phyloP scores from a whole-genome alignment of 768 basidiomycete genomes.

The Filobasidium floriforme region DNA sequence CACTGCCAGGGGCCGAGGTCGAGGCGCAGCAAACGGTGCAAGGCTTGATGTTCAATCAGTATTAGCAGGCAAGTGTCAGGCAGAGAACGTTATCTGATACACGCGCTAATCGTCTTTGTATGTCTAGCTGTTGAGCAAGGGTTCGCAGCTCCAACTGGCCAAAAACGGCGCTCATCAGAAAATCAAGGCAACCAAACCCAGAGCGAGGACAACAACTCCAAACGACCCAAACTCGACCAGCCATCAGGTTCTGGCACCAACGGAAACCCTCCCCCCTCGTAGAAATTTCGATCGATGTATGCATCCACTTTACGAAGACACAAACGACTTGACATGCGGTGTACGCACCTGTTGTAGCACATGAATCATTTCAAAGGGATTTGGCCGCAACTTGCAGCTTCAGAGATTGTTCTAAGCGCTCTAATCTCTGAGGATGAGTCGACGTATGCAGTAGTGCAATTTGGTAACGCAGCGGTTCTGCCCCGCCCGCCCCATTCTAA shows the following conservation, averaged over 20 bases:
- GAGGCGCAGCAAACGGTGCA: neutral
- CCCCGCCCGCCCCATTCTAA: too few species aligned
- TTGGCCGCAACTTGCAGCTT: too few species aligned
- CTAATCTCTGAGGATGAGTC: too few species aligned
- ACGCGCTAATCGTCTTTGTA: neutral
- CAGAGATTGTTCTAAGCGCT: too few species aligned
- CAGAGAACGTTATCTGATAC: neutral
- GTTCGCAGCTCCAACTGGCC: neutral
- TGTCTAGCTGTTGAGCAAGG: slow-evolving; percentile 5
- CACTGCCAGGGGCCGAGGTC: neutral
- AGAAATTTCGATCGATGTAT: neutral
- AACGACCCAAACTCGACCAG: neutral
- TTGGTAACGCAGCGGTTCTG: too few species aligned
- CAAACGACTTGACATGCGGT: neutral
- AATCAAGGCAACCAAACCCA: neutral
- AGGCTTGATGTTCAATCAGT: neutral
- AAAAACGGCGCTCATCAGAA: neutral
- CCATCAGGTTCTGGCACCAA: neutral
- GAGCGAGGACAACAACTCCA: neutral
- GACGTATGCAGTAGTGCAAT: too few species aligned
- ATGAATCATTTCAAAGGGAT: too few species aligned
- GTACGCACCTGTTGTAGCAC: too few species aligned
- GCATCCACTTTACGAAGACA: neutral
- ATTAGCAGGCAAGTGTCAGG: neutral
- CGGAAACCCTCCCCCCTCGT: neutral